These are phyloP conservation scores for Ampelomyces quisqualis DNA, from an alignment of 2,329 filamentous ascomycete genomes.

Conservation along the genomic window DNA sequence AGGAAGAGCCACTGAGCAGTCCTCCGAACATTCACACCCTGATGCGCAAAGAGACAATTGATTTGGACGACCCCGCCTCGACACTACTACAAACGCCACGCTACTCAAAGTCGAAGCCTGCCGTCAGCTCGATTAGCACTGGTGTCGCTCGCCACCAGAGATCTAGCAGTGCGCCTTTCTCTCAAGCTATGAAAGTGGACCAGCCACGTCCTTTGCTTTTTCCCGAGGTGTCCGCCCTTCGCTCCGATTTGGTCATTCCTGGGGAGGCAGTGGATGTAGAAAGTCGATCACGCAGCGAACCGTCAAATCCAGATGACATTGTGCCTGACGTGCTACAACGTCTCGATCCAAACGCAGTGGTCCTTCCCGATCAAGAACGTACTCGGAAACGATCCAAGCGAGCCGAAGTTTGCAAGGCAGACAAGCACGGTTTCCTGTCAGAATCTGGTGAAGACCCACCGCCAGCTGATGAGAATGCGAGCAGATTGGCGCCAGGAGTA, in stretches of 20 bases:
- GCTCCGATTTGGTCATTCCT: too few species aligned
- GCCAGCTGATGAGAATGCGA: slow-evolving; percentile 14
- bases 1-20: slow-evolving; percentile 45
- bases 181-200: slow-evolving; percentile 21
- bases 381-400: slow-evolving; percentile 25
- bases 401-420: slow-evolving; percentile 5
- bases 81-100: slow-evolving; percentile 37
- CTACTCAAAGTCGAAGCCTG: slow-evolving; percentile 15
- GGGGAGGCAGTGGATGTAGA: slow-evolving; percentile 17
- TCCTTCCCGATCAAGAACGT: slow-evolving; percentile 10
- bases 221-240: too few species aligned
- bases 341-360: slow-evolving; percentile 31
- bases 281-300: slow-evolving; percentile 25
- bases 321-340: slow-evolving; percentile 18
- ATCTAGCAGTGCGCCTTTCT: slow-evolving; percentile 33
- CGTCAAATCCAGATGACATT: slow-evolving; percentile 6
- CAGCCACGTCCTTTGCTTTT: too few species aligned
- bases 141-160: slow-evolving; percentile 30
- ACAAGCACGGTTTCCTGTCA: slow-evolving; percentile 19
- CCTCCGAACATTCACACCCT: slow-evolving; percentile 20
- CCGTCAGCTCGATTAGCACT: too few species aligned
- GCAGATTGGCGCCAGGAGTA: slow-evolving; percentile 20
- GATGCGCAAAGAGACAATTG: slow-evolving; percentile 45
- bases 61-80: slow-evolving; percentile 45
- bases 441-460: slow-evolving; percentile 33